Evolutionary conservation across 116 monocot species (phyloP).

Genomic region (Posidonia oceanica): DNA sequence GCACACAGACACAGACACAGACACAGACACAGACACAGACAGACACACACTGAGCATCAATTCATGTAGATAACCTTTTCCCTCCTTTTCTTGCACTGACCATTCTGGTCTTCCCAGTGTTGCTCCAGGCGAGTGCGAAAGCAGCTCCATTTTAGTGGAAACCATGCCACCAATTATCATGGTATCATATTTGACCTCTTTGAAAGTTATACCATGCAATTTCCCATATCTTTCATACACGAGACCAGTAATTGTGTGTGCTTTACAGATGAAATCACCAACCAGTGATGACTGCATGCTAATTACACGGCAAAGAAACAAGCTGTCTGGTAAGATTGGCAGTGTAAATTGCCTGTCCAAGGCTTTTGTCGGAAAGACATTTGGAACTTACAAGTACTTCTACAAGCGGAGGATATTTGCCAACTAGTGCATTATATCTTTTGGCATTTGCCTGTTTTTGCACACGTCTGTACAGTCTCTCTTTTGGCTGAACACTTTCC

Average conservation of each 20-base stretch:
- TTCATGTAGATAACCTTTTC: not conserved
- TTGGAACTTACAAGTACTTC: not conserved
- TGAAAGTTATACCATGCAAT: not conserved
- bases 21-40: not conserved
- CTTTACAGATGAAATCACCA: not conserved
- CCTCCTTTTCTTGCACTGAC: not conserved
- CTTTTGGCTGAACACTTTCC: too few relatives aligned
- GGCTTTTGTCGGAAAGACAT: not conserved
- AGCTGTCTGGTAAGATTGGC: not conserved
- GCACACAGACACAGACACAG: not conserved
- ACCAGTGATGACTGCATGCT: not conserved
- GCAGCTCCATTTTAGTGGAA: not conserved
- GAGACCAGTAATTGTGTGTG: too few relatives aligned
- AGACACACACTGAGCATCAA: not conserved
- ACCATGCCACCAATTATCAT: not conserved
- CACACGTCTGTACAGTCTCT: too few relatives aligned
- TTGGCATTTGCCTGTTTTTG: too few relatives aligned
- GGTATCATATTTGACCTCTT: not conserved
- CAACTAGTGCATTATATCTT: too few relatives aligned
- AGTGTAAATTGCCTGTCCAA: not conserved
- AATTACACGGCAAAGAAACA: not conserved
- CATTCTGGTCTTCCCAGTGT: conserved; percentile 5
- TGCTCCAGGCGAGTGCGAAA: not conserved
- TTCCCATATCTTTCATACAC: not conserved
- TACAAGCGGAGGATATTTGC: not conserved